Evolutionary conservation across 1,139 yeast species (phyloP).

Genomic region (Suhomyces kunorum): DNA sequence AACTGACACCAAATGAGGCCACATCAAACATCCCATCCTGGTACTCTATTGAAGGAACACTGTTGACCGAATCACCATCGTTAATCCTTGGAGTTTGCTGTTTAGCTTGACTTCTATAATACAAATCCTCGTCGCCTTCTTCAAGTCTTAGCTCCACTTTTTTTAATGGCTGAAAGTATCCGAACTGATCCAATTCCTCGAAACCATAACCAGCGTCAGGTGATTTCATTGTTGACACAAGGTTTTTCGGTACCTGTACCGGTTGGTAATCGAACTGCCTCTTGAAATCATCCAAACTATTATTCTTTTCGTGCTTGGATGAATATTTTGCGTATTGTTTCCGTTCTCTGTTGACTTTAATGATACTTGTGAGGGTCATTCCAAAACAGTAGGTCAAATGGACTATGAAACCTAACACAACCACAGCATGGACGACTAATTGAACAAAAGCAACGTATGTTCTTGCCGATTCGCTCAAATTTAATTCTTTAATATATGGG

Average conservation of each 20-base stretch:
- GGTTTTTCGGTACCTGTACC: constrained; percentile 15
- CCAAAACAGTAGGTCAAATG: constrained; percentile 36
- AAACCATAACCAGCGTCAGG: too few relatives aligned
- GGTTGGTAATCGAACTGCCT: constrained; percentile 39
- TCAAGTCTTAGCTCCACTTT: background rate
- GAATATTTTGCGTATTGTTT: constrained; percentile 11
- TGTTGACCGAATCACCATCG: constrained; percentile 5
- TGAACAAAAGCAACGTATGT: constrained; percentile 47
- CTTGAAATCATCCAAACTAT: constrained; percentile 28
- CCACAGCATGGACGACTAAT: constrained; percentile 39
- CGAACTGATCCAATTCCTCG: constrained; percentile 6
- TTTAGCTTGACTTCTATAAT: constrained; percentile 15
- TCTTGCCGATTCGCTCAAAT: constrained; percentile 34
- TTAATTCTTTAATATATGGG: constrained; percentile 39
- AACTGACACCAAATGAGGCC: background rate
- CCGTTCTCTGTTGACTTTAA: constrained; percentile 16
- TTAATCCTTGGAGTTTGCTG: background rate
- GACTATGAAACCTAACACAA: constrained; percentile 37
- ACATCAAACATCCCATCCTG: constrained; percentile 12
- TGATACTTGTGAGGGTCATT: constrained; percentile 29
- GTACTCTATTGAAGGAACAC: background rate
- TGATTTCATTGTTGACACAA: too few relatives aligned
- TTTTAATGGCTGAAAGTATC: background rate
- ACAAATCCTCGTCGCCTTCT: constrained; percentile 15
- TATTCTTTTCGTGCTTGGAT: constrained; percentile 8